Conservation (phyloP, 1,139 yeast species). For the Suhomyces coccinellae region DNA sequence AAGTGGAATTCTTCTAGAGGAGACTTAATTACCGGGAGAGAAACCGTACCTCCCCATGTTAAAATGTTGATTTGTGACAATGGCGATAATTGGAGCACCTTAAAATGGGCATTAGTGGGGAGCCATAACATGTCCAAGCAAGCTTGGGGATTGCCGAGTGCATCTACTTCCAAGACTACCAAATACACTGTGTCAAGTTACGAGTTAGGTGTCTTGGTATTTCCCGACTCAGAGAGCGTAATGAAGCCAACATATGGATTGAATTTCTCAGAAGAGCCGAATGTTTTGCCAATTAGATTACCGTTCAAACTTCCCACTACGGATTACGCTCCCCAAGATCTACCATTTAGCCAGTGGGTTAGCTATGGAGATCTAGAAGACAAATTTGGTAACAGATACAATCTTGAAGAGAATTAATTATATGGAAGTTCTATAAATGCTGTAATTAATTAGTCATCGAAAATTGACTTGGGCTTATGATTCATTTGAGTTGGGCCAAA, state of each 20-base stretch:
- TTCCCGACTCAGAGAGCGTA: constrained; percentile 18
- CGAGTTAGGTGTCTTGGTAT: constrained; percentile 55
- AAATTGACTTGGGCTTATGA: constrained; percentile 37
- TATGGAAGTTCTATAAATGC: background rate
- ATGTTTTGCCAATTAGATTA: constrained; percentile 39
- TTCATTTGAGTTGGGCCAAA: constrained; percentile 41
- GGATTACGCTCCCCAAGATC: constrained; percentile 39
- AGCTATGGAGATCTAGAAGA: constrained; percentile 26
- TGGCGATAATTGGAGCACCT: constrained; percentile 48
- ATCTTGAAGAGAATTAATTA: constrained; percentile 3
- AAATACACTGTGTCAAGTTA: constrained; percentile 40
- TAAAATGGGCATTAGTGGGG: constrained; percentile 66
- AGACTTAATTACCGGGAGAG: constrained; percentile 30
- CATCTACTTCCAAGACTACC: constrained; percentile 19
- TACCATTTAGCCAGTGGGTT: constrained; percentile 48
- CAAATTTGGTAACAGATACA: constrained; percentile 22
- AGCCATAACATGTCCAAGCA: constrained; percentile 66
- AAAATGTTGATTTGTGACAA: constrained; percentile 44
- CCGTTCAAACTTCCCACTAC: constrained; percentile 57
- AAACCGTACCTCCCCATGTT: constrained; percentile 40
- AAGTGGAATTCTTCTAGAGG: constrained; percentile 28
- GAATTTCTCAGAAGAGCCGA: constrained; percentile 27
- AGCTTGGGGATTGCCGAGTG: constrained; percentile 58
- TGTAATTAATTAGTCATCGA: constrained; percentile 15
- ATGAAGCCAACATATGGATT: constrained; percentile 42